Evolutionary conservation across 352 stramenopile species (phyloP).

Genomic region (Globisporangium emineosum): DNA sequence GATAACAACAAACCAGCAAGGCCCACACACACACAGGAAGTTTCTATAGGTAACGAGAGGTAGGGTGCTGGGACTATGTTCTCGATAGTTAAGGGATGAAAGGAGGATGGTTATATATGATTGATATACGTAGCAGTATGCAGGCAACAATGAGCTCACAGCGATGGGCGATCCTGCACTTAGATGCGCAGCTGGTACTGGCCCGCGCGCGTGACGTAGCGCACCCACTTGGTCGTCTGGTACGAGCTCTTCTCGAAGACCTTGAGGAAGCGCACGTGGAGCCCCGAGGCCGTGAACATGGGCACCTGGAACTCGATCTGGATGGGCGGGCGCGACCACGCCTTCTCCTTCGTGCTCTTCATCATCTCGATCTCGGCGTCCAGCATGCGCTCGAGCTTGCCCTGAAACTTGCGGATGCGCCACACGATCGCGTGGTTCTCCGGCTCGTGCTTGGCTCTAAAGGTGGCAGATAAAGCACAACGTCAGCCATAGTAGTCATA

Average conservation of each 20-base stretch:
- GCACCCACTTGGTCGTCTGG: slow-evolving; percentile 97
- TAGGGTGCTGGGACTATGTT: background rate
- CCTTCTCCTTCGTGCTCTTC: slow-evolving; percentile 95
- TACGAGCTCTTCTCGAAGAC: slow-evolving; percentile 99
- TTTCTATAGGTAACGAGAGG: background rate
- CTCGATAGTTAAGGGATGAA: slow-evolving; percentile 3
- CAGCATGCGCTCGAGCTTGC: slow-evolving; percentile 94
- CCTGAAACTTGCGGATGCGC: slow-evolving; percentile 96
- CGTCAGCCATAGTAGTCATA: background rate
- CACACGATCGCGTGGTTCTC: slow-evolving; percentile 98
- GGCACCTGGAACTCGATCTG: slow-evolving; percentile 98
- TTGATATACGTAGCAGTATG: background rate
- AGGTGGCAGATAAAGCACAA: background rate
- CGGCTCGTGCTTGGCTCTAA: slow-evolving; percentile 95
- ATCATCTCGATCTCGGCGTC: slow-evolving; percentile 96
- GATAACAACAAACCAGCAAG: slow-evolving; percentile 30
- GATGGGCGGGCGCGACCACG: slow-evolving; percentile 96
- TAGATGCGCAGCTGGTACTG: slow-evolving; percentile 98
- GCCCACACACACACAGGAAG: no score
- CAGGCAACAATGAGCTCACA: background rate
- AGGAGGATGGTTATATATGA: background rate
- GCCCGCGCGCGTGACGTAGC: slow-evolving; percentile 97
- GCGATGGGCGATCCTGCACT: background rate
- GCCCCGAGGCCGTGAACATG: slow-evolving; percentile 97
- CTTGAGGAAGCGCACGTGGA: slow-evolving; percentile 98